These are phyloP conservation scores for Globisporangium iwayamae DNA, from an alignment of 352 stramenopile species.

Conservation along the genomic window DNA sequence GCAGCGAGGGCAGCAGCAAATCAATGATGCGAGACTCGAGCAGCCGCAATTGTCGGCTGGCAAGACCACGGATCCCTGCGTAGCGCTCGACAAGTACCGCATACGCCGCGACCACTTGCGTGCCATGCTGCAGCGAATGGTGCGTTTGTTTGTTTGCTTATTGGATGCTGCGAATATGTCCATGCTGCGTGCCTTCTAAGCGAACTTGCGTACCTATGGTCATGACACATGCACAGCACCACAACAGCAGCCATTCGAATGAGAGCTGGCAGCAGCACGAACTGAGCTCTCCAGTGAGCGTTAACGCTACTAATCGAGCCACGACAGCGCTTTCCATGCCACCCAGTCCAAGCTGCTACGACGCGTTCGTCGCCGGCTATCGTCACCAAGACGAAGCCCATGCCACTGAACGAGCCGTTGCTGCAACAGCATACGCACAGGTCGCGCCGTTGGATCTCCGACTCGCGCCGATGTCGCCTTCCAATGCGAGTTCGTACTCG, in stretches of 20 bases:
- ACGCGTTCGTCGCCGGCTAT: conserved; percentile 35
- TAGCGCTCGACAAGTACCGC: conserved; percentile 26
- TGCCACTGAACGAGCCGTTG: not conserved
- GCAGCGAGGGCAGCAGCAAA: not conserved
- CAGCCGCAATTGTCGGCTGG: not conserved
- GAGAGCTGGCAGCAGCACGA: not conserved
- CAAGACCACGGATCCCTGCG: not conserved
- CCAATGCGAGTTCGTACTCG: conserved; percentile 7
- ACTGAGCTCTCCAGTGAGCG: not conserved
- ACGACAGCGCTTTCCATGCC: conserved; percentile 9
- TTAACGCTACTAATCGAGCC: not conserved
- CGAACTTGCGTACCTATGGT: not conserved
- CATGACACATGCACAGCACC: not conserved
- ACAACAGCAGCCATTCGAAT: not conserved
- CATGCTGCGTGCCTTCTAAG: not conserved
- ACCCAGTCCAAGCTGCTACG: conserved; percentile 29
- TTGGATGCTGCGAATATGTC: not conserved
- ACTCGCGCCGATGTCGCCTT: conserved; percentile 13
- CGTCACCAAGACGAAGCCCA: conserved; percentile 7
- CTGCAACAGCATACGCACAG: not conserved
- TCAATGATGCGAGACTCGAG: conserved; percentile 5
- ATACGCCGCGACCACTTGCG: conserved; percentile 34
- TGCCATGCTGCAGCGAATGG: conserved; percentile 9
- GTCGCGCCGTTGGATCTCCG: not conserved
- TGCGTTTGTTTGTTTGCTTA: not conserved